Conservation (phyloP, 768 basidiomycete species). For the Suillus variegatus region DNA sequence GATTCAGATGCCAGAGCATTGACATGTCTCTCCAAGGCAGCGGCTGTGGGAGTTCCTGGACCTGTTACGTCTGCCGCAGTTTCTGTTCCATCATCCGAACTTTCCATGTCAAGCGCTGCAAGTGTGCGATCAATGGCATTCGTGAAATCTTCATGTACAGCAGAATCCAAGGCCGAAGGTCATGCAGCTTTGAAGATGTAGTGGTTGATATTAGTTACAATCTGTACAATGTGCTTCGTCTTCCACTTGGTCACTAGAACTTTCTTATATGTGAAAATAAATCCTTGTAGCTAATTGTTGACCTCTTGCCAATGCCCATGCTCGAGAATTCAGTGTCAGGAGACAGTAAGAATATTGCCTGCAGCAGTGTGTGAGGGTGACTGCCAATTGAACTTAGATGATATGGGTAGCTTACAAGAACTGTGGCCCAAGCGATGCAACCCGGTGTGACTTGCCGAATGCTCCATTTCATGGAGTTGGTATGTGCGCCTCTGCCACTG, state of each 20-base stretch:
- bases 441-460: background rate
- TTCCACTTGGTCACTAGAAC: conserved; percentile 5
- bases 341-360: too few relatives aligned
- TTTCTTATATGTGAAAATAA: conserved; percentile 2
- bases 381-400: too few relatives aligned
- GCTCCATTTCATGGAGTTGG: conserved; percentile 3
- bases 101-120: background rate
- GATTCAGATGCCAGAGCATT: background rate
- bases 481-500: background rate
- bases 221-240: background rate
- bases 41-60: background rate
- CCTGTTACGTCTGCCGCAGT: background rate
- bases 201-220: conserved; percentile 1
- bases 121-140: background rate
- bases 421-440: background rate
- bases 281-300: background rate
- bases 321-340: too few relatives aligned
- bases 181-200: background rate
- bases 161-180: background rate
- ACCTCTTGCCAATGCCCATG: too few relatives aligned
- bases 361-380: too few relatives aligned
- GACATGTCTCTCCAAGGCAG: background rate
- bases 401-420: background rate
- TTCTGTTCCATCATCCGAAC: background rate
- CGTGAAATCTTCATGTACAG: background rate